phyloP scores from a whole-genome alignment of 768 basidiomycete species.

The Xanthoconium purpureum region DNA sequence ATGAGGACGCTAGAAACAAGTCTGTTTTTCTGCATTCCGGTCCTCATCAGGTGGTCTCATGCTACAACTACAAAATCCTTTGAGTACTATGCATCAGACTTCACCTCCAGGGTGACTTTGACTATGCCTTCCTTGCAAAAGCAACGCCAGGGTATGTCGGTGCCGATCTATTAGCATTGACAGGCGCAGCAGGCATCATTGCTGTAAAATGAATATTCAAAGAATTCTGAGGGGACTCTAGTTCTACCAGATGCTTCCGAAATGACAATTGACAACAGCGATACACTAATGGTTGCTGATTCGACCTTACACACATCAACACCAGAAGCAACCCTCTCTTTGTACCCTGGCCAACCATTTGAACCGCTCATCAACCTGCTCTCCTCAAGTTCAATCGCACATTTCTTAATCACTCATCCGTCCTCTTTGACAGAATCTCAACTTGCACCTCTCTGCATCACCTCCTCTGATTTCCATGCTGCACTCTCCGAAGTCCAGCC shows the following conservation, averaged over 20 bases:
- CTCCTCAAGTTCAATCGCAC: constrained; percentile 70
- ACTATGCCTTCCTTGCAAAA: constrained; percentile 82
- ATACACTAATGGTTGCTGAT: constrained; percentile 40
- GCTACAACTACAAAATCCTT: constrained; percentile 60
- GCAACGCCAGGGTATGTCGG: constrained; percentile 97
- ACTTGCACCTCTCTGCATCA: constrained; percentile 80
- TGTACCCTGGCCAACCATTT: constrained; percentile 31
- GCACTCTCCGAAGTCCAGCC: constrained; percentile 93
- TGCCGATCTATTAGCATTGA: constrained; percentile 86
- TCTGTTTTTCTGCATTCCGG: constrained; percentile 38
- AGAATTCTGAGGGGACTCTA: constrained; percentile 62
- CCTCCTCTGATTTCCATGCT: constrained; percentile 68
- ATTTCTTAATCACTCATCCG: constrained; percentile 88
- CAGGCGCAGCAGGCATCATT: constrained; percentile 91
- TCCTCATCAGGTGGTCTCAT: background rate
- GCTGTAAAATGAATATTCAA: constrained; percentile 96
- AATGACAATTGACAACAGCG: constrained; percentile 16
- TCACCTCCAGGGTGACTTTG: constrained; percentile 81
- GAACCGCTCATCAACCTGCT: constrained; percentile 39
- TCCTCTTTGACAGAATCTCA: constrained; percentile 72
- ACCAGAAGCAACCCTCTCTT: constrained; percentile 10
- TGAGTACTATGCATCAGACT: constrained; percentile 82
- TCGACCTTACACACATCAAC: constrained; percentile 16
- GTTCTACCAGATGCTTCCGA: constrained; percentile 44
- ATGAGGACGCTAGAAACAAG: constrained; percentile 87